Evolutionary conservation across 2,329 filamentous ascomycete genomes (phyloP).

Genomic region (Calycina herbarum): DNA sequence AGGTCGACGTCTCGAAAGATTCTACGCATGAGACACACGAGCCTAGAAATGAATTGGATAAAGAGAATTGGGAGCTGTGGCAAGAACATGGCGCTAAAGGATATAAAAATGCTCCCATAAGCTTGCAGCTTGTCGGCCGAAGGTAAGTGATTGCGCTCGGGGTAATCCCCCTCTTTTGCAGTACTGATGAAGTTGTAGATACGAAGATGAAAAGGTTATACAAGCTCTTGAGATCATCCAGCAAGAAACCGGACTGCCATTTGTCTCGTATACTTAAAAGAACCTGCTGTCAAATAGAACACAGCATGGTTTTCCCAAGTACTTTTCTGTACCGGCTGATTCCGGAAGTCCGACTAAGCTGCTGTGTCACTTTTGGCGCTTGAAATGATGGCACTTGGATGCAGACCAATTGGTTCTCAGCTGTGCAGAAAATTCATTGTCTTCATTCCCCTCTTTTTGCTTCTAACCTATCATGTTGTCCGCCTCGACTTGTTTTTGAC

Average conservation of each 20-base stretch:
- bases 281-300: neutral
- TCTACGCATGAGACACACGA: constrained; percentile 32
- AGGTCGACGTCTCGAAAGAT: constrained; percentile 35
- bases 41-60: constrained; percentile 38
- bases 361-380: neutral
- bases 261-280: constrained; percentile 30
- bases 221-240: constrained; percentile 38
- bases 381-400: neutral
- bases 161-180: neutral
- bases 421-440: neutral
- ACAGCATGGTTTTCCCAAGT: neutral
- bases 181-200: constrained; percentile 26
- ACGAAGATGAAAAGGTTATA: constrained; percentile 42
- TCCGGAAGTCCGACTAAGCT: neutral
- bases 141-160: constrained; percentile 23
- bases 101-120: constrained; percentile 43
- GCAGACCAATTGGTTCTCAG: neutral
- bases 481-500: neutral
- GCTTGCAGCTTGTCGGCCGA: constrained; percentile 42
- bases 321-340: neutral
- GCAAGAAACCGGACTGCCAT: constrained; percentile 37
- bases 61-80: constrained; percentile 39
- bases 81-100: constrained; percentile 39
- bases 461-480: neutral
- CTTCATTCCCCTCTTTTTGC: neutral